Percentiles rank a stretch among this genome's conserved stretches.
Evolutionary conservation across 1,284 basidiomycete species (phyloP).

Genomic region (Austropuccinia psidii): DNA sequence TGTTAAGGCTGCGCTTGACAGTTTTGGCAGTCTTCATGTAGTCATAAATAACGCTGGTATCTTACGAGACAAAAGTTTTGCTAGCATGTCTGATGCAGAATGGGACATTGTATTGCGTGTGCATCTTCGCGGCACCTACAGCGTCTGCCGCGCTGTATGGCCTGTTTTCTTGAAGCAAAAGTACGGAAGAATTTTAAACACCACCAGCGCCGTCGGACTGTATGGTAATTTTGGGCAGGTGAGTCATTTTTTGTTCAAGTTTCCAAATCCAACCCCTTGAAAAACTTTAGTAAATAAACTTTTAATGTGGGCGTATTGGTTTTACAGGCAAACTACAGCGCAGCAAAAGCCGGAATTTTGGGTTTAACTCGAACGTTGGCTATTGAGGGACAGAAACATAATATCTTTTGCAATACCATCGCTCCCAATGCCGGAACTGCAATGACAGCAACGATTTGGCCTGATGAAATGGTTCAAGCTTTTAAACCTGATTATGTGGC

Average conservation of each 20-base stretch:
- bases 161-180: slow-evolving; percentile 95
- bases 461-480: slow-evolving; percentile 84
- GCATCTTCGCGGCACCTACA: slow-evolving; percentile 63
- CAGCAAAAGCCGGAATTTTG: slow-evolving; percentile 88
- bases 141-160: slow-evolving; percentile 80
- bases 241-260: slow-evolving; percentile 52
- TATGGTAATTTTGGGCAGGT: slow-evolving; percentile 90
- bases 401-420: slow-evolving; percentile 78
- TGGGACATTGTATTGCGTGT: slow-evolving; percentile 90
- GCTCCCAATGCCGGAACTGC: slow-evolving; percentile 78
- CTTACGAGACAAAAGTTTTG: slow-evolving; percentile 76
- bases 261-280: neutral
- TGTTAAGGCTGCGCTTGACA: slow-evolving; percentile 75
- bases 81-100: slow-evolving; percentile 77
- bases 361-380: slow-evolving; percentile 82
- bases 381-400: slow-evolving; percentile 85
- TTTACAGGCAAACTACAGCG: slow-evolving; percentile 42
- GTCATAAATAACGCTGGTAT: slow-evolving; percentile 82
- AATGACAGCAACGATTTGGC: slow-evolving; percentile 55
- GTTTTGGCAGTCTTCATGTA: slow-evolving; percentile 80
- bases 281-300: slow-evolving; percentile 46
- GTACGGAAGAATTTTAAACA: slow-evolving; percentile 91
- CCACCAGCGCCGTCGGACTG: slow-evolving; percentile 83
- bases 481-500: slow-evolving; percentile 95
- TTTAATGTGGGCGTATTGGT: no score